Evolutionary conservation across 2,329 filamentous ascomycete genomes (phyloP).

Genomic region (Colletotrichum destructivum): DNA sequence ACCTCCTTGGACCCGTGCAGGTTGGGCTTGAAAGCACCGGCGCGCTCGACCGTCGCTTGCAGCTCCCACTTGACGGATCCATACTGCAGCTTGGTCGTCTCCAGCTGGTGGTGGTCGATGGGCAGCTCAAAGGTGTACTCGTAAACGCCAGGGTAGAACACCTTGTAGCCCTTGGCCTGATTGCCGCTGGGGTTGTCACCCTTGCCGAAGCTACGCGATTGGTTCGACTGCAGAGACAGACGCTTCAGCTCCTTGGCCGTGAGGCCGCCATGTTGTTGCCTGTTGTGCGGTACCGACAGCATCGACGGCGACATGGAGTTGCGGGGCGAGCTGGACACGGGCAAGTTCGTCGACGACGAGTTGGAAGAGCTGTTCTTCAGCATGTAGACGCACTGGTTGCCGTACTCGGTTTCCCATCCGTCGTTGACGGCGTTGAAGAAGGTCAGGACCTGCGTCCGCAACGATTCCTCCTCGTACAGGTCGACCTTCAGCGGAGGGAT

Average conservation of each 20-base stretch:
- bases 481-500: slow-evolving; percentile 91
- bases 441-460: slow-evolving; percentile 90
- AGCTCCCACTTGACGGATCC: slow-evolving; percentile 91
- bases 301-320: slow-evolving; percentile 42
- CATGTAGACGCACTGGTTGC: slow-evolving; percentile 73
- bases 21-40: slow-evolving; percentile 92
- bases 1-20: slow-evolving; percentile 87
- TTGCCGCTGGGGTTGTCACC: slow-evolving; percentile 75
- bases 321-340: slow-evolving; percentile 32
- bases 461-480: slow-evolving; percentile 84
- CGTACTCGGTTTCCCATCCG: slow-evolving; percentile 72
- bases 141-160: slow-evolving; percentile 82
- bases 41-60: slow-evolving; percentile 86
- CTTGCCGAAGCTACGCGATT: slow-evolving; percentile 89
- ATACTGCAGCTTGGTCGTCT: slow-evolving; percentile 89
- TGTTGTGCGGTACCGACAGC: slow-evolving; percentile 48
- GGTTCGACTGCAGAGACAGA: slow-evolving; percentile 83
- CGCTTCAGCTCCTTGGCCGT: slow-evolving; percentile 72
- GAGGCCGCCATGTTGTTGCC: slow-evolving; percentile 45
- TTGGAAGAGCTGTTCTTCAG: slow-evolving; percentile 58
- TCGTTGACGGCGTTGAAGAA: slow-evolving; percentile 89
- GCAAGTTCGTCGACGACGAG: slow-evolving; percentile 51
- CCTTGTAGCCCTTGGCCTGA: slow-evolving; percentile 82
- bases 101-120: slow-evolving; percentile 88
- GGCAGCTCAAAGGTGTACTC: slow-evolving; percentile 86